A percentile compares a stretch with the other conserved stretches of the same genome.
phyloP scores from a whole-genome alignment of 352 stramenopile species.

The Aphanomyces stellatus region DNA sequence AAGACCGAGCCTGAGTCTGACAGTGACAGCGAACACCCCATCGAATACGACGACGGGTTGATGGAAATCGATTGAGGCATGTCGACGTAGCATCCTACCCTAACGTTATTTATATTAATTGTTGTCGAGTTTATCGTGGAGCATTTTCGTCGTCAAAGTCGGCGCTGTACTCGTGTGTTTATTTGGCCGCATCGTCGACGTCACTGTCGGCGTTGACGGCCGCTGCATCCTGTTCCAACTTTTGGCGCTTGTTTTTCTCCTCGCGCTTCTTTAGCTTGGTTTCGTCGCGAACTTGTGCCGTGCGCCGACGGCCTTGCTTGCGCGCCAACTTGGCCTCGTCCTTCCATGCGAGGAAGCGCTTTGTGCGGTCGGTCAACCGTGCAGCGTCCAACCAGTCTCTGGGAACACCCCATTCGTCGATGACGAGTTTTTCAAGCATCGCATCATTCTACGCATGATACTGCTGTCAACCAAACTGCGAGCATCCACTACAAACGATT shows the following conservation, averaged over 20 bases:
- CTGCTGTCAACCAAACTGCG: no score
- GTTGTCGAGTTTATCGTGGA: no score
- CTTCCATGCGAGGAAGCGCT: constrained; percentile 52
- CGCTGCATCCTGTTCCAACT: constrained; percentile 23
- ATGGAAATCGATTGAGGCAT: constrained; percentile 1
- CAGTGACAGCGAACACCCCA: neutral
- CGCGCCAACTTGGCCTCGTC: constrained; percentile 51
- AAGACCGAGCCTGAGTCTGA: constrained; percentile 12
- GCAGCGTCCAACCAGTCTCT: constrained; percentile 47
- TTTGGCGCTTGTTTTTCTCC: constrained; percentile 31
- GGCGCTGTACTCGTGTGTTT: neutral
- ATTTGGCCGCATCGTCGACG: neutral
- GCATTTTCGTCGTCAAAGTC: no score
- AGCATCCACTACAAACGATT: no score
- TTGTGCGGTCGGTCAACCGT: constrained; percentile 40
- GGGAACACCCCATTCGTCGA: constrained; percentile 56
- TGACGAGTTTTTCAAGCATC: constrained; percentile 55
- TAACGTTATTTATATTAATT: no score
- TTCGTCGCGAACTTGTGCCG: constrained; percentile 30
- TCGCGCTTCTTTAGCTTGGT: constrained; percentile 26
- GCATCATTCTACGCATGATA: constrained; percentile 30
- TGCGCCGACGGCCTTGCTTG: constrained; percentile 49
- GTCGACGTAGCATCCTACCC: no score
- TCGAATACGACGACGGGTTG: neutral
- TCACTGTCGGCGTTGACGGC: neutral